A percentile compares a stretch with the other conserved stretches of the same genome.
phyloP scores from a whole-genome alignment of 2,329 filamentous ascomycete genomes.

The Plectosphaerella cucumerina region DNA sequence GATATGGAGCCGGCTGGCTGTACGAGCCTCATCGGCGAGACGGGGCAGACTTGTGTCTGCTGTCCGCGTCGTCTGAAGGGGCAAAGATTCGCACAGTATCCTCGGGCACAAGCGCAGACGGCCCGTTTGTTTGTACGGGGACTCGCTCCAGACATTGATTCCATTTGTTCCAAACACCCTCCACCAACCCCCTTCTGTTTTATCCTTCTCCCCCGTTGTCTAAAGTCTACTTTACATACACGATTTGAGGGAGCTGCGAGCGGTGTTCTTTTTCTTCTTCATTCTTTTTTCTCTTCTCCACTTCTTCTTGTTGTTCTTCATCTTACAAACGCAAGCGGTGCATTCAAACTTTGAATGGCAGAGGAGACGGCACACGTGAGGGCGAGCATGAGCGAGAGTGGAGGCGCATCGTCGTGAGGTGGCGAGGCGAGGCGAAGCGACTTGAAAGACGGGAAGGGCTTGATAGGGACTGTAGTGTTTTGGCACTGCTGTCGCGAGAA shows the following conservation, averaged over 20 bases:
- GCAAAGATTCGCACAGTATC: neutral
- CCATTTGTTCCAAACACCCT: constrained; percentile 9
- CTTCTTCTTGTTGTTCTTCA: constrained; percentile 2
- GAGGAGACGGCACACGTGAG: neutral
- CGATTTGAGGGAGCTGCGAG: constrained; percentile 9
- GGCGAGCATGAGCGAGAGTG: neutral
- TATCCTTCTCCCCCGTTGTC: constrained; percentile 9
- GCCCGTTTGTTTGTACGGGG: no score
- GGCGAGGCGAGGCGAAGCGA: no score
- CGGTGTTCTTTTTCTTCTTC: constrained; percentile 5
- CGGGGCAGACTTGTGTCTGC: neutral
- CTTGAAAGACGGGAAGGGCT: no score
- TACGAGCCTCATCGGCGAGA: no score
- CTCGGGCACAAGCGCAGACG: neutral
- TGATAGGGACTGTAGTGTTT: neutral
- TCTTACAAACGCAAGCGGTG: neutral
- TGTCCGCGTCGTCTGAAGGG: neutral
- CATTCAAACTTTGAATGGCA: neutral
- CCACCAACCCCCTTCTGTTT: neutral
- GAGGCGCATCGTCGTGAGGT: no score
- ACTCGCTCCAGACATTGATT: constrained; percentile 7
- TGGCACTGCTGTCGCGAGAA: neutral
- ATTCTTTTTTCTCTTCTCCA: constrained; percentile 1
- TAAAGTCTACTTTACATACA: constrained; percentile 12
- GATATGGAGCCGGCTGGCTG: no score